Evolutionary conservation across 495 filamentous ascomycete species (phyloP), one percentile per base, ranked within the genome.

Genomic region (Xylaria flabelliformis): DNA sequence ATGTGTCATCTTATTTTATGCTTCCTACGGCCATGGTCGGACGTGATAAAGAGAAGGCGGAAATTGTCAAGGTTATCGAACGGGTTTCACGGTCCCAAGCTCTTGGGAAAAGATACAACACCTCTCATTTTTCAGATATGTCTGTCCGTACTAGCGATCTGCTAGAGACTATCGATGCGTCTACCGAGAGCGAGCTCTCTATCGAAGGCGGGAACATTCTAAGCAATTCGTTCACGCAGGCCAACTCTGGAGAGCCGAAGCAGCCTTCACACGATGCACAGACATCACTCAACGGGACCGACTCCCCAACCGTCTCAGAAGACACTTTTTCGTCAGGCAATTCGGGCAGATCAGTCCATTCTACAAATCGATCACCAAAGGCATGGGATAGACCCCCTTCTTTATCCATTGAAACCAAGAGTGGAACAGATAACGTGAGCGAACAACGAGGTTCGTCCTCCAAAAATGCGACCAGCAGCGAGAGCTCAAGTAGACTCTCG

Each of bases 1-100:
- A 97, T 78, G 87, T 96, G 0, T 95, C 93, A 2, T 94, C 93
- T 2, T 94, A 94, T 75, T 97, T 97, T 79, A 91, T 91, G 64
- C 86, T 97, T 15, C 94, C 94, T 3, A 87, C 88, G 2, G 80
- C 82, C n/a, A 93, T 94, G 88, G 90, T 96, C 69, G 94, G 94
- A 21, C 88, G 94, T 69, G 85, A 89, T 65, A 83, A 89, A 72
- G 94, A 97, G 76, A 89, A 89, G 56, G 81, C 88, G 24, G 87
- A 85, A 69, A 88, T 97, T 13, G 80, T 94, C 6, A 89, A 84
- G 68, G 84, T 95, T 5, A 91, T 97, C 42, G 90, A 95, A 67
- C 90, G 88, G 61, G 89, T 92, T 32, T 86, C 90, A 10, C 89
- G 84, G 74, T 87, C 85, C 69, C 90, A 93, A 62, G 72, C 82